Base-by-base conservation (phyloP, 2,329 filamentous ascomycete species). In the Pseudogymnoascus sp. region DNA sequence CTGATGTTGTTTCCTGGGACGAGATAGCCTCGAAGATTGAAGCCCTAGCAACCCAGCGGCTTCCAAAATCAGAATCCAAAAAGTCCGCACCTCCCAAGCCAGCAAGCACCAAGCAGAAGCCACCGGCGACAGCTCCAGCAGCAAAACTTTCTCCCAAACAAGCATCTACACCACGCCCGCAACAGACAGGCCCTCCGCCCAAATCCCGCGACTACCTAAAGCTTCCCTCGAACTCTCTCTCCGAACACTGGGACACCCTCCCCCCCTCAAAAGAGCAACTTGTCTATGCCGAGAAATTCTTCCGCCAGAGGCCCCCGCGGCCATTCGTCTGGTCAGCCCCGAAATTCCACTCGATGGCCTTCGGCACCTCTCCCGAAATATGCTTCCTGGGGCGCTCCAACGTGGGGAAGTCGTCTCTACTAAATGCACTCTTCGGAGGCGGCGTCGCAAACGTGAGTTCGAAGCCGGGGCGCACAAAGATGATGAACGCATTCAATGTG, bases 351-450 rank as follows among this genome's bases (percentile, higher is more conserved):
- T 75, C 76, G 3, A 81, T 87, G 63, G 81, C 83, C 6, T 74
- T 76, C 61, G 77, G 78, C 7, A 67, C 72, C 39, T 69, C 69
- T 24, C 68, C 72, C 10, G 71, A 75, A 64, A 70, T 76, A 11
- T 73, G 72, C 40, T 88, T 90, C 69, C 77, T 90, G 3, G 87
- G 87, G 15, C 80, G 87, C 54, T 85, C 82, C 39, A 90, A 90
- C 68, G 86, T 88, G 5, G 87, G 87, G 60, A 90, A 90, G 73
- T 84, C 81, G 60, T 83, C 79, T 1, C 70, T 90, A 4, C 75
- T 90, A 26, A 90, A 90, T 69, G 82, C 83, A 2, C 73, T 90
- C 7, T 78, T 87, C 71, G 69, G 75, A 61, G 67, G 77, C 69
- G 58, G 71, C 64, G 71, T 83, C 11, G 84, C 83, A 61, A 76